These are phyloP conservation scores for Ploettnerulaceae sp. DNA, from an alignment of 2,329 filamentous ascomycete genomes.

Conservation along the genomic window DNA sequence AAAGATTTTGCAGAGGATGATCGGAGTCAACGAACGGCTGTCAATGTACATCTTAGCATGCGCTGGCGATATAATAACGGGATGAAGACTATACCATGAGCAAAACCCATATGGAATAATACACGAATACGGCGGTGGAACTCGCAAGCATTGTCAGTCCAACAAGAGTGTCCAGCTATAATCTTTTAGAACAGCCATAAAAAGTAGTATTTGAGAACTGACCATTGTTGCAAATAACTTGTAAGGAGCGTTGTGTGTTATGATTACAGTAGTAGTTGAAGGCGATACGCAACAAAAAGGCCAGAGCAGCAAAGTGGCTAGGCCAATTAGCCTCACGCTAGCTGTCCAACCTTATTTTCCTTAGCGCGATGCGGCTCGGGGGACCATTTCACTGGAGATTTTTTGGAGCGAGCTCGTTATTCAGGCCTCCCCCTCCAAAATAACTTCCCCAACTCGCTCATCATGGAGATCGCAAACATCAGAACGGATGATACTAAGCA, in stretches of 20 bases:
- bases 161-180: constrained; percentile 82
- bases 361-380: too few species aligned
- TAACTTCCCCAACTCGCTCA: too few species aligned
- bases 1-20: constrained; percentile 89
- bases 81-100: constrained; percentile 67
- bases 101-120: constrained; percentile 97
- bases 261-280: too few species aligned
- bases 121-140: constrained; percentile 71
- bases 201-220: background rate
- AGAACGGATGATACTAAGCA: constrained; percentile 78
- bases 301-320: too few species aligned
- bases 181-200: constrained; percentile 15
- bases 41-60: constrained; percentile 18
- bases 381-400: too few species aligned
- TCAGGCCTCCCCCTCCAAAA: too few species aligned
- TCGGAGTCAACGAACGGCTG: constrained; percentile 96
- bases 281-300: too few species aligned
- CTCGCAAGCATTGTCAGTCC: constrained; percentile 71
- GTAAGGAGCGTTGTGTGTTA: constrained; percentile 32
- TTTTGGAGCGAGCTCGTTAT: too few species aligned
- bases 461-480: constrained; percentile 22
- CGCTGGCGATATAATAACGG: background rate
- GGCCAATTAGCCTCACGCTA: too few species aligned
- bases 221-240: constrained; percentile 33
- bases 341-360: too few species aligned